Base-by-base conservation (phyloP, 768 basidiomycete genomes). In the Leccinum fibrillosum region DNA sequence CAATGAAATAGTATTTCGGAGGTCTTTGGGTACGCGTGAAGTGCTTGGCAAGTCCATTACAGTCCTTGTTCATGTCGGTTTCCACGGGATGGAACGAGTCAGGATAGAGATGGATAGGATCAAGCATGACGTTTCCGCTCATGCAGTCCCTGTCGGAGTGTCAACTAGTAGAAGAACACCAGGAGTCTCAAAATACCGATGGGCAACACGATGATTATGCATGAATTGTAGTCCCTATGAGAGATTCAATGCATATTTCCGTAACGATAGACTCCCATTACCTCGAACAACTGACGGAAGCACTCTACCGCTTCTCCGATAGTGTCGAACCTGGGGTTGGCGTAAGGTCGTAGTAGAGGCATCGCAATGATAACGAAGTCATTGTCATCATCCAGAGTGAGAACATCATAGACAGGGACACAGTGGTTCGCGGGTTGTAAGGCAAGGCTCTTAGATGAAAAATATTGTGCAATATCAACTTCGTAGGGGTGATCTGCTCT, bases 321-420 rank as follows among this genome's bases (percentile, higher is more conserved):
- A 1, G 55, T 55, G 11, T 66, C 65, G 23, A 73, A 70, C 0
- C 28, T 35, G 3, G 64, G 65, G 2, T 67, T 15, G 15, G 26
- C 30, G 12, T 64, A 74, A 11, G 32, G 34, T 2, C 66, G 62
- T 5, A 73, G 56, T 2, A 68, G 57, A 2, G 74, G 74, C 71
- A 75, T 72, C 0, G 69, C 74, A 0, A 75, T 54, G 15, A 73
- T 64, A 0, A 54, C n/a, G 1, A 4, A 49, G 1, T 69, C 57
- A 0, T 60, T 51, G 1, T 64, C 63, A 13, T 35, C 49, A 0
- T 64, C 64, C 15, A 59, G 8, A 2, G 21, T 2, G 4, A 67
- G 39, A 5, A 69, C 59, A 0, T 69, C 68, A 9, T 64, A 56
- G 9, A 72, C 26, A 17, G 70, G 71, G 25, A 69, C 61, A n/a